Base-by-base conservation (phyloP, 495 filamentous ascomycete species). In the Achaetomiella virescens region DNA sequence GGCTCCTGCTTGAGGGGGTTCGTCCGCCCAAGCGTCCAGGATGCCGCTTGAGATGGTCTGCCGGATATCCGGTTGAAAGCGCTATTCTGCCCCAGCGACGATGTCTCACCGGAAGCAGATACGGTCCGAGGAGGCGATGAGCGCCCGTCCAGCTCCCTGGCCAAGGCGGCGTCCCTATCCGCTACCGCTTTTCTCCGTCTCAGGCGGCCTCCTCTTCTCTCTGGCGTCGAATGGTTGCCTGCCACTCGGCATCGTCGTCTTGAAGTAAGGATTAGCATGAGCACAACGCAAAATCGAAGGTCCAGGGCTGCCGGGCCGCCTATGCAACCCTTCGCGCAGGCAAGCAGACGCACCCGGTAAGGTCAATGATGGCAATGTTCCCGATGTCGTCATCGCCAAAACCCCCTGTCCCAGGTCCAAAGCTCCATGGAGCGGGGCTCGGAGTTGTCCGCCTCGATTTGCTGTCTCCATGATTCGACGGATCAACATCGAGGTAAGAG, bases 361-460 rank as follows among this genome's bases (percentile, higher is more conserved):
- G 61, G 48, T 70, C 67, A 50, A 70, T 61, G 29, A 65, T 15
- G 15, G 45, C 43, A 0, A 55, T 3, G 17, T 58, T 31, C 14
- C 53, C 25, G 9, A 38, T 11, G n/a, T 59, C 60, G n/a, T 60
- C 54, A 12, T 52, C 27, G 7, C 8, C 18, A 24, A 49, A 48
- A 1, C 17, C 44, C 7, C 27, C 35, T 22, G 31, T 31, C 17
- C 24, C 36, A 3, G 27, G 43, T 2, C 18, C 38, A 9, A 38
- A 45, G 8, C n/a, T 22, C 6, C 27, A n/a, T 8, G 36, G 24
- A 14, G 27, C 43, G 3, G 64, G 62, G n/a, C 46, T 63, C 1
- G 69, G 63, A 21, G 61, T 65, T 20, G 67, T 60, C 35, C 69
- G 61, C 43, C 64, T 57, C 3, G 68, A 72, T 49, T 73, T 73